Conservation (phyloP, 805 yeast genomes). For the Ogataea glucozyma region DNA sequence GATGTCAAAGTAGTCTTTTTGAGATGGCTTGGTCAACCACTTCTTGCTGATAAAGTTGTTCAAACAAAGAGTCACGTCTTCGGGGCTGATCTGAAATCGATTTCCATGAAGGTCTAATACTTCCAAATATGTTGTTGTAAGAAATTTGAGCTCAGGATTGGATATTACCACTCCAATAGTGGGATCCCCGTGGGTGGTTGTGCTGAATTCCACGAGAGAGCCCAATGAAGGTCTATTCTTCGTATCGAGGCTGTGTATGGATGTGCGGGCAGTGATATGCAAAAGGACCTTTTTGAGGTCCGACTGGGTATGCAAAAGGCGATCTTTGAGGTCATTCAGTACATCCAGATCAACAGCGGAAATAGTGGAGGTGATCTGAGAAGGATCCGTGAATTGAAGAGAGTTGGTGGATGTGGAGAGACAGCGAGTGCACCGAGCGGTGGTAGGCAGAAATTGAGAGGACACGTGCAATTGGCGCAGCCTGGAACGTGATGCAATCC, state of each 20-base stretch:
- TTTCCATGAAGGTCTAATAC: slow-evolving; percentile 8
- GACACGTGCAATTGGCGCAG: no score
- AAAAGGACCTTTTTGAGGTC: not conserved
- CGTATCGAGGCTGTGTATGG: not conserved
- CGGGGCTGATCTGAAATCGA: slow-evolving; percentile 5
- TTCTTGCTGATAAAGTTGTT: slow-evolving; percentile 8
- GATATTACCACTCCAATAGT: slow-evolving; percentile 9
- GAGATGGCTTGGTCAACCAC: not conserved
- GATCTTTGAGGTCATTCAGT: not conserved
- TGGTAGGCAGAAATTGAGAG: no score
- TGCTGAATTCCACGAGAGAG: slow-evolving; percentile 15
- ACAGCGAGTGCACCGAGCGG: no score
- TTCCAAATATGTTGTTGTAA: slow-evolving; percentile 9
- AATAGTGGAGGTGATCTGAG: no score
- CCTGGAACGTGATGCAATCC: no score
- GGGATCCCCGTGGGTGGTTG: slow-evolving; percentile 1
- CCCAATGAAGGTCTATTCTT: slow-evolving; percentile 2
- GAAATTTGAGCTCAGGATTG: slow-evolving; percentile 3
- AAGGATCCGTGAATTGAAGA: no score
- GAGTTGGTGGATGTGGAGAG: no score
- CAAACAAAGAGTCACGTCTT: slow-evolving; percentile 11
- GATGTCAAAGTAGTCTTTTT: not conserved
- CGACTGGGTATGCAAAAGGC: not conserved
- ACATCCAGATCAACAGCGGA: no score
- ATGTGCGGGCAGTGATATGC: not conserved